Conservation (phyloP, 1,284 basidiomycete species). For the Moesziomyces parantarcticus region DNA sequence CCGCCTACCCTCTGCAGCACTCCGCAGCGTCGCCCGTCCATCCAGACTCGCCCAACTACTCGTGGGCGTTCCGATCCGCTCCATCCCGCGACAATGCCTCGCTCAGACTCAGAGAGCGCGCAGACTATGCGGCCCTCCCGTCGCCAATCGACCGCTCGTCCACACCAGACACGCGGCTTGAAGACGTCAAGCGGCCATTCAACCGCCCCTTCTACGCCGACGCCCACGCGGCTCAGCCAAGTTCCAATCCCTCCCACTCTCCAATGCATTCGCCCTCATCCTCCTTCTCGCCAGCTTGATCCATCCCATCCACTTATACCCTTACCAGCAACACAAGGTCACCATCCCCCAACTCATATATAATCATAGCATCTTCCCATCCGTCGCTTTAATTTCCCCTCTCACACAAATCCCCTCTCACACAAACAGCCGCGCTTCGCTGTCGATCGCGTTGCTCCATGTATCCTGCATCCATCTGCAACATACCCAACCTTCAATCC, state of each 20-base stretch:
- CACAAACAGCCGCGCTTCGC: background rate
- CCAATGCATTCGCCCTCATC: conserved; percentile 1
- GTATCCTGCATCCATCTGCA: background rate
- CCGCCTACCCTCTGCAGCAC: conserved; percentile 1
- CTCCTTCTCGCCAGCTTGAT: background rate
- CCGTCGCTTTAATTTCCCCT: background rate
- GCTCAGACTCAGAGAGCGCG: conserved; percentile 38
- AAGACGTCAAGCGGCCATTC: conserved; percentile 46
- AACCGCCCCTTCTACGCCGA: conserved; percentile 18
- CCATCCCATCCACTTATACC: too few relatives aligned
- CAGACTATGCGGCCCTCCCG: conserved; percentile 24
- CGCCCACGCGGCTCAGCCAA: background rate
- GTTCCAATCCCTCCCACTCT: conserved; percentile 5
- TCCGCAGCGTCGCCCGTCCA: conserved; percentile 9
- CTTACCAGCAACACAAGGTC: too few relatives aligned
- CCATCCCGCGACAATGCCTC: conserved; percentile 28
- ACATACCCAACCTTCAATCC: background rate
- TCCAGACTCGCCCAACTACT: conserved; percentile 1
- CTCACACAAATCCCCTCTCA: too few relatives aligned
- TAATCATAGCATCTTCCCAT: too few relatives aligned
- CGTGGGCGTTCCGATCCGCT: conserved; percentile 22
- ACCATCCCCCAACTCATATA: too few relatives aligned
- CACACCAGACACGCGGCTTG: conserved; percentile 46
- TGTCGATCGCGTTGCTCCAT: background rate
- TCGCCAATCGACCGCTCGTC: conserved; percentile 45